Conservation (phyloP, 2,329 filamentous ascomycete species). For the Aspergillus ustus region DNA sequence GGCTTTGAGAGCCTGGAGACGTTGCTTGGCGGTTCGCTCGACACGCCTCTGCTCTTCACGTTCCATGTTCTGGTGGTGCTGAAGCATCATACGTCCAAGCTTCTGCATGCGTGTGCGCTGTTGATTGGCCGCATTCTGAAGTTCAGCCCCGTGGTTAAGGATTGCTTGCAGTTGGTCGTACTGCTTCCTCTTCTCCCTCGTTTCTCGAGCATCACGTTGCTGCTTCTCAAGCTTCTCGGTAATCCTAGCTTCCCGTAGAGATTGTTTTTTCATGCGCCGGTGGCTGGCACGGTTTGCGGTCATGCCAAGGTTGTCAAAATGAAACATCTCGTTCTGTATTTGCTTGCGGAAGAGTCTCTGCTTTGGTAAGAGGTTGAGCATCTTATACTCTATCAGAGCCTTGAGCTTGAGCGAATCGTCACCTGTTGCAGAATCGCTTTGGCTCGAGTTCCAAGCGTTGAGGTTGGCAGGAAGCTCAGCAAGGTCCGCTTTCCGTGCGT, state of each 20-base stretch:
- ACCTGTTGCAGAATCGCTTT: constrained; percentile 68
- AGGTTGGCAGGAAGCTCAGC: constrained; percentile 84
- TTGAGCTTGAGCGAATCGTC: constrained; percentile 86
- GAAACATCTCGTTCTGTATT: constrained; percentile 88
- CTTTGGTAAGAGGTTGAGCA: constrained; percentile 82
- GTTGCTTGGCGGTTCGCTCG: constrained; percentile 96
- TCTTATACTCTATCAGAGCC: constrained; percentile 94
- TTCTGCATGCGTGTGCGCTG: constrained; percentile 80
- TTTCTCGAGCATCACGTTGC: constrained; percentile 93
- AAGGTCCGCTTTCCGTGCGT: constrained; percentile 80
- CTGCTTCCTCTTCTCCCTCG: constrained; percentile 97
- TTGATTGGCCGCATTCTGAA: constrained; percentile 68
- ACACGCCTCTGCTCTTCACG: constrained; percentile 99
- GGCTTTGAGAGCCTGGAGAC: constrained; percentile 97
- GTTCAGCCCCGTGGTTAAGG: constrained; percentile 77
- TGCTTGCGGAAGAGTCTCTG: constrained; percentile 84
- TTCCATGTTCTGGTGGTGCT: constrained; percentile 93
- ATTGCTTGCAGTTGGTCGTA: constrained; percentile 89
- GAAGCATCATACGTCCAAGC: constrained; percentile 84
- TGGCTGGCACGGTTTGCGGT: constrained; percentile 91
- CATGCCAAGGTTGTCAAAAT: constrained; percentile 96
- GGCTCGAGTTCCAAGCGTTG: constrained; percentile 79
- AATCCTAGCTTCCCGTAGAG: constrained; percentile 89
- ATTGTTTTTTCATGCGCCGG: constrained; percentile 96
- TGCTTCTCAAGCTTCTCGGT: constrained; percentile 99